Evolutionary conservation across 805 yeast species (phyloP).

Genomic region (Barnettozyma sp.): DNA sequence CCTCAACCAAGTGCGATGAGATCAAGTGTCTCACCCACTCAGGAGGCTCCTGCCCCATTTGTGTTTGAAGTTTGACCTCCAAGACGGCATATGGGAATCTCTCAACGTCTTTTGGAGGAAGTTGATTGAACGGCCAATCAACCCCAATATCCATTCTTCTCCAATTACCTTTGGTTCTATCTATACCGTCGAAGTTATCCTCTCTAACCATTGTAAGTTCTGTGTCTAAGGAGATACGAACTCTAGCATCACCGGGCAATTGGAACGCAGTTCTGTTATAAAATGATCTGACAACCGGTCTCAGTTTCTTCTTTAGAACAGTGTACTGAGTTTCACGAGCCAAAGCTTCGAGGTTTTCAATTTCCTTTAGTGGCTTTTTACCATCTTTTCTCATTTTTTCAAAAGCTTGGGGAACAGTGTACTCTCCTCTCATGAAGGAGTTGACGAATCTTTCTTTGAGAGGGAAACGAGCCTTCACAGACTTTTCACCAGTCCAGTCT

Average conservation of each 20-base stretch:
- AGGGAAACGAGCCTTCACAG: conserved; percentile 96
- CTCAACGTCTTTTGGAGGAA: conserved; percentile 78
- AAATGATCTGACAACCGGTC: conserved; percentile 94
- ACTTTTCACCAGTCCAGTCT: conserved; percentile 99
- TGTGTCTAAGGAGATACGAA: conserved; percentile 95
- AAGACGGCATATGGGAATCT: conserved; percentile 96
- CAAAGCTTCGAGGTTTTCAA: conserved; percentile 84
- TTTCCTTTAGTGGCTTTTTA: conserved; percentile 77
- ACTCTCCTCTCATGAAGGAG: conserved; percentile 73
- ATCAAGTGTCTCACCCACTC: conserved; percentile 93
- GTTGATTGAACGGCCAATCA: conserved; percentile 87
- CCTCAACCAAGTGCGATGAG: conserved; percentile 89
- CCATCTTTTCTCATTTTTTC: conserved; percentile 92
- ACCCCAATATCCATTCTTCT: conserved; percentile 98
- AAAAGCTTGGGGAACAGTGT: conserved; percentile 83
- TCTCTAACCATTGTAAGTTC: conserved; percentile 97
- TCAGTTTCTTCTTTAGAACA: conserved; percentile 69
- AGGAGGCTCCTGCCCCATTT: conserved; percentile 98
- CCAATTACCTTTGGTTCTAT: conserved; percentile 92
- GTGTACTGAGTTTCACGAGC: conserved; percentile 93
- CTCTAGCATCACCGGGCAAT: conserved; percentile 98
- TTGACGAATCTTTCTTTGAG: conserved; percentile 88
- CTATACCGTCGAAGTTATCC: conserved; percentile 89
- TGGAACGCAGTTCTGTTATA: conserved; percentile 98
- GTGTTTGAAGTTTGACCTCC: conserved; percentile 96